Conservation (phyloP, 257 asterid genomes). For the Nicotiana attenuata region DNA sequence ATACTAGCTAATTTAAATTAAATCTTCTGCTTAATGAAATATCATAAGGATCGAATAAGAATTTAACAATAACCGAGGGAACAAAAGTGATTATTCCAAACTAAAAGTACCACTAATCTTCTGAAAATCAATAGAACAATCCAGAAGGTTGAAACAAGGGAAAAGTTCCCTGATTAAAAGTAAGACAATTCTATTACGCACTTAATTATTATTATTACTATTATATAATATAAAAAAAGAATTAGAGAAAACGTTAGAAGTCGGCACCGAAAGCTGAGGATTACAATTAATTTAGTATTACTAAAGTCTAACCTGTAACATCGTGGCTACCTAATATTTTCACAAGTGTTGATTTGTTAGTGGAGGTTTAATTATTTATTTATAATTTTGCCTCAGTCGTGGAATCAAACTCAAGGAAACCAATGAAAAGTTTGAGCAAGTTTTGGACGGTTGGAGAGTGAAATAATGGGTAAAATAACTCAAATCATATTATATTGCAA, state of each 20-base stretch:
- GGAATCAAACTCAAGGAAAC: conserved; percentile 5
- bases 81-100: not conserved
- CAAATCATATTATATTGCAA: not conserved
- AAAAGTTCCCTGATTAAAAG: not conserved
- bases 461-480: not conserved
- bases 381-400: not conserved
- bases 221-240: too few relatives aligned
- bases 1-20: too few relatives aligned
- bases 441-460: conserved; percentile 8
- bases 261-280: not conserved
- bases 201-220: not conserved
- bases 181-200: not conserved
- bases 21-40: too few relatives aligned
- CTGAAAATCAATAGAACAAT: not conserved
- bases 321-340: not conserved
- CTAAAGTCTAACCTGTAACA: not conserved
- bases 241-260: not conserved
- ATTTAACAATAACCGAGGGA: not conserved
- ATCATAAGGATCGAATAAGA: not conserved
- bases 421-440: not conserved
- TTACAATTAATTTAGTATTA: not conserved
- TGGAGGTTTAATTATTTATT: not conserved
- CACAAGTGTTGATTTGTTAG: not conserved
- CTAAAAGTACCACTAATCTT: not conserved
- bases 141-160: not conserved